Evolutionary conservation across 768 basidiomycete genomes (phyloP).

Genomic region (Mycena epipterygia): DNA sequence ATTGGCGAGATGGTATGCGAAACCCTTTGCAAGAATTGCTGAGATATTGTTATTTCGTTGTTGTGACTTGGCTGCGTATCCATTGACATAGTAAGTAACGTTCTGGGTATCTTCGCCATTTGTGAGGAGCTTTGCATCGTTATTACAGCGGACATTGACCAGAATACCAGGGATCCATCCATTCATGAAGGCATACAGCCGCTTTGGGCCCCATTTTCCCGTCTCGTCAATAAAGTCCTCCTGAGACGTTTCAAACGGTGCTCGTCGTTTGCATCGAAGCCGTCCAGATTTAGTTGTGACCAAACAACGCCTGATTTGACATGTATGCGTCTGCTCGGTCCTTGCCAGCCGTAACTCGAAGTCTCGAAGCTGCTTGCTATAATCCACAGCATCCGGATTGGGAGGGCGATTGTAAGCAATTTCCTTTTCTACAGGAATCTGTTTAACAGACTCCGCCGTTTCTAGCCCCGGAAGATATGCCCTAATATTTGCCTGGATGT

Average conservation of each 20-base stretch:
- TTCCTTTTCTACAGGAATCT: conserved; percentile 41
- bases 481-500: conserved; percentile 49
- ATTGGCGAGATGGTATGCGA: conserved; percentile 45
- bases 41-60: conserved; percentile 47
- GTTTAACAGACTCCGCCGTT: conserved; percentile 37
- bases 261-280: conserved; percentile 48
- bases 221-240: conserved; percentile 39
- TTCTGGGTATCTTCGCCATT: conserved; percentile 48
- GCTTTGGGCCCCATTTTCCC: conserved; percentile 44
- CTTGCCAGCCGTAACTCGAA: conserved; percentile 44
- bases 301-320: conserved; percentile 42
- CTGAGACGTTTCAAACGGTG: conserved; percentile 40
- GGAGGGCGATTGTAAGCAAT: conserved; percentile 50
- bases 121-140: conserved; percentile 57
- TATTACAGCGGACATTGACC: conserved; percentile 49
- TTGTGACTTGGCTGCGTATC: conserved; percentile 55
- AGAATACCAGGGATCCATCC: conserved; percentile 44
- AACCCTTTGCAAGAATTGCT: conserved; percentile 48
- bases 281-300: conserved; percentile 34
- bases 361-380: conserved; percentile 17
- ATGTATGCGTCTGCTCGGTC: conserved; percentile 49
- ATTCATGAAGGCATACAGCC: conserved; percentile 43
- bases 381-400: conserved; percentile 41
- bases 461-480: conserved; percentile 51
- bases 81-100: conserved; percentile 48